Percentiles rank a stretch among this genome's conserved stretches.
These are phyloP conservation scores for Diaporthe caulivora DNA, from an alignment of 2,329 filamentous ascomycete species.

Conservation along the genomic window DNA sequence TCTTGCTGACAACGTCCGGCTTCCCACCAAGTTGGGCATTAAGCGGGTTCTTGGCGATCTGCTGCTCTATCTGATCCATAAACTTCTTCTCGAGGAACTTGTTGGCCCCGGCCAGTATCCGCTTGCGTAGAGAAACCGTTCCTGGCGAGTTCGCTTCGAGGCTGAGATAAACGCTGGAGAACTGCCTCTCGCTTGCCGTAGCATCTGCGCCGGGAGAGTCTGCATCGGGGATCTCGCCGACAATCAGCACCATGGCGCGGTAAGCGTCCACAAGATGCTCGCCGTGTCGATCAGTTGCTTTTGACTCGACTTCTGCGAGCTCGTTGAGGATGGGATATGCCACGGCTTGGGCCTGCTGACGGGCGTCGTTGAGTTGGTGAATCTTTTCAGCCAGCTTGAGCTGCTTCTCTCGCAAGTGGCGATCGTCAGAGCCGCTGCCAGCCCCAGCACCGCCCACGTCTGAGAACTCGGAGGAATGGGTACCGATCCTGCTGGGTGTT, in stretches of 20 bases:
- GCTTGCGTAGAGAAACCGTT: constrained; percentile 78
- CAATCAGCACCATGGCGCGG: constrained; percentile 82
- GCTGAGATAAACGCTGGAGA: constrained; percentile 81
- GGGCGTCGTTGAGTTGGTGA: constrained; percentile 80
- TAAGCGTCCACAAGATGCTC: constrained; percentile 86
- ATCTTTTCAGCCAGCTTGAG: constrained; percentile 83
- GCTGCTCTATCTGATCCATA: constrained; percentile 79
- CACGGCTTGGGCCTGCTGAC: constrained; percentile 66
- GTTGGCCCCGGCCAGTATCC: constrained; percentile 84
- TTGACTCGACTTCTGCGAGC: constrained; percentile 80
- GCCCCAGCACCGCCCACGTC: constrained; percentile 72
- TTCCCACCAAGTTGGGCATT: constrained; percentile 92
- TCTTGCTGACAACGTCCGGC: constrained; percentile 88
- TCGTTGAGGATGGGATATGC: constrained; percentile 81
- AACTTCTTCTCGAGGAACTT: constrained; percentile 85
- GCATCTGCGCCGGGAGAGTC: constrained; percentile 71
- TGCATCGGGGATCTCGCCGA: constrained; percentile 75
- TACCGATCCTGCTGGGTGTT: constrained; percentile 76
- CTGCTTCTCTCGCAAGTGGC: constrained; percentile 87
- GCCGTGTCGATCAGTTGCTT: constrained; percentile 77
- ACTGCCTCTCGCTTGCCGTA: constrained; percentile 81
- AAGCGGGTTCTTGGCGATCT: constrained; percentile 85
- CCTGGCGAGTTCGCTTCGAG: constrained; percentile 74
- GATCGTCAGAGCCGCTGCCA: constrained; percentile 70
- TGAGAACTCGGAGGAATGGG: constrained; percentile 74